Conservation (phyloP, 805 yeast genomes). For the Candida bentonensis region DNA sequence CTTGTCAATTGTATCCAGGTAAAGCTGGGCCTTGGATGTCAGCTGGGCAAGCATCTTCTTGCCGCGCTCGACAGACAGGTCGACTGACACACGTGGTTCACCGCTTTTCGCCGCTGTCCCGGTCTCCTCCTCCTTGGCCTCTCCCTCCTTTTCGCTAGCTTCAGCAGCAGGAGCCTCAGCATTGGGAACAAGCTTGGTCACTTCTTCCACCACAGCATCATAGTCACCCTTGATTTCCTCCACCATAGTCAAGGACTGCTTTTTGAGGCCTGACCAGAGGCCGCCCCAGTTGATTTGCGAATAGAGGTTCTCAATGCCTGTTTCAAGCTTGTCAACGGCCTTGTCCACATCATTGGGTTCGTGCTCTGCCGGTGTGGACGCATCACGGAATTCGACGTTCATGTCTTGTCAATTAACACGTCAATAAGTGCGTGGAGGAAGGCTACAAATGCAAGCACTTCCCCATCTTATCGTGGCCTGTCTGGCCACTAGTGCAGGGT, state of each 20-base stretch:
- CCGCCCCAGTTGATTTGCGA: constrained; percentile 1
- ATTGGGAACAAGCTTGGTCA: background rate
- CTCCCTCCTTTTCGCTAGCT: background rate
- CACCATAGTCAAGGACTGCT: background rate
- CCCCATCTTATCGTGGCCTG: too few species aligned
- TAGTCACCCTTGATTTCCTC: constrained; percentile 1
- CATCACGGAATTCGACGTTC: constrained; percentile 1
- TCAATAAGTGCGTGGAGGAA: too few species aligned
- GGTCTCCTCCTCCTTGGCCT: background rate
- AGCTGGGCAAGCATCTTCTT: constrained; percentile 19
- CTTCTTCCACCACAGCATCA: background rate
- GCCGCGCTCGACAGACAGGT: constrained; percentile 6
- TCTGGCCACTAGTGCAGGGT: too few species aligned
- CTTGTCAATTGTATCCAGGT: constrained; percentile 57
- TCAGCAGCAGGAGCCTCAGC: too few species aligned
- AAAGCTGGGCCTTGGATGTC: constrained; percentile 39
- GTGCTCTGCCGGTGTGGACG: background rate
- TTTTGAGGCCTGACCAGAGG: background rate
- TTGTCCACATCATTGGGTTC: constrained; percentile 10
- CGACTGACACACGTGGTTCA: background rate
- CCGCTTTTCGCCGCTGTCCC: background rate
- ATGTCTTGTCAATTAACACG: too few species aligned
- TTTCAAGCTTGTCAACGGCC: constrained; percentile 16
- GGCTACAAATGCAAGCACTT: too few species aligned
- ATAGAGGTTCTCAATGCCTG: constrained; percentile 10